Evolutionary conservation across 331 rosid species (phyloP).

Genomic region (Rosa hybrid): DNA sequence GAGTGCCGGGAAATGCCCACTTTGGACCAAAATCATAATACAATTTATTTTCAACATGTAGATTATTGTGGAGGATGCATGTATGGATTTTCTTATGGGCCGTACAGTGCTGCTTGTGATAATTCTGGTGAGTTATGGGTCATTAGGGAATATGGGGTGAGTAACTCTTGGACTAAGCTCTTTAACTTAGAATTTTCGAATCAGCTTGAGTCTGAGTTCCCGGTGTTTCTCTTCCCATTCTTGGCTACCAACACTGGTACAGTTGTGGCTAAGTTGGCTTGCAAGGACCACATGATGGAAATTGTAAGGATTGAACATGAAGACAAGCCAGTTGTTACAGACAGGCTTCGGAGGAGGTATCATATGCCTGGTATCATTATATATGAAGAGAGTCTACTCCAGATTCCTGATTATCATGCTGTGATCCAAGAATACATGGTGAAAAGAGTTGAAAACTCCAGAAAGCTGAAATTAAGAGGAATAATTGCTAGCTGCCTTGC

Average conservation of each 20-base stretch:
- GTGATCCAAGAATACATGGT: background rate
- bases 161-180: background rate
- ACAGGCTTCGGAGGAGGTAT: background rate
- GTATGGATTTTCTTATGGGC: background rate
- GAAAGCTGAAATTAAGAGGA: background rate
- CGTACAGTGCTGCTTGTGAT: too few relatives aligned
- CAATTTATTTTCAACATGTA: too few relatives aligned
- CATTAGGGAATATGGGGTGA: background rate
- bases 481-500: background rate
- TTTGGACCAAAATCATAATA: too few relatives aligned
- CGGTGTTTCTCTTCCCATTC: background rate
- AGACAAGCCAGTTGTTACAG: background rate
- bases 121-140: background rate
- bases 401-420: background rate
- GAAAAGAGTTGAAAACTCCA: too few relatives aligned
- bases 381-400: background rate
- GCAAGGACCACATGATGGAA: background rate
- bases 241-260: too few relatives aligned
- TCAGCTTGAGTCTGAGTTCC: background rate
- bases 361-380: background rate
- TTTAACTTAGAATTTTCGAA: too few relatives aligned
- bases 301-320: background rate
- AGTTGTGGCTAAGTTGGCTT: too few relatives aligned
- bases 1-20: too few relatives aligned
- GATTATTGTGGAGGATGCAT: background rate